Evolutionary conservation across 805 yeast species (phyloP), one percentile per base, ranked within the genome.

Genomic region (Ogataea minuta): DNA sequence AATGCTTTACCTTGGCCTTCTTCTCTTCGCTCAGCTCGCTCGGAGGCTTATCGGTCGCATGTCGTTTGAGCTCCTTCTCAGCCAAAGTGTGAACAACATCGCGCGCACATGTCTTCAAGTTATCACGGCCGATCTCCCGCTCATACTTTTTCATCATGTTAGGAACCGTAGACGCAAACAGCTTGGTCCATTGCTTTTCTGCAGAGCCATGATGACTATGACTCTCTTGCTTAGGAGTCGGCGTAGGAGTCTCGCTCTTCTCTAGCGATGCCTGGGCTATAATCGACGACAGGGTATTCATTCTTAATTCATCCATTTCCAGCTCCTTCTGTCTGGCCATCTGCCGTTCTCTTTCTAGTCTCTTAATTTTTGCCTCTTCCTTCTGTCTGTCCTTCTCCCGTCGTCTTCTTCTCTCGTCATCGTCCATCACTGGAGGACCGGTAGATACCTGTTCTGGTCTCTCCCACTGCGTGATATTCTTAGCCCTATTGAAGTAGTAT

Each of bases 151-250:
- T 79, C 39, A 90, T 69, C 54, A 84, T 61, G 53, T 89, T 88
- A 8, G 97, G 97, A 9, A 91, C 84, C 50, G 77, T 69, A 11
- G 71, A 63, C 2, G 96, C 97, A 57, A 91, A 77, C 23, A 67
- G 48, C 28, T 55, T 58, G 5, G 63, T 67, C 79, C 80, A 74
- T 37, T 51, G 49, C 23, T 47, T 56, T 14, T 49, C 48, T 1
- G 28, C 16, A 14, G 45, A 28, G n/a, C 26, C 16, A 2, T 19
- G n/a, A 12, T 28, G 28, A 13, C 21, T 19, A 17, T 17, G 33
- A 9, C 12, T 62, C 13, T 52, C 44, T 10, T 50, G 40, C 36
- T 59, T 56, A 44, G 59, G 61, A 43, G 61, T 63, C 43, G 56
- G 59, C 6, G 53, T 46, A 41, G 62, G 60, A 39, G 51, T 44